A percentile compares a stretch with the other conserved stretches of the same genome.
phyloP scores from a whole-genome alignment of 495 filamentous ascomycete genomes.

The Saxophila tyrrhenica region DNA sequence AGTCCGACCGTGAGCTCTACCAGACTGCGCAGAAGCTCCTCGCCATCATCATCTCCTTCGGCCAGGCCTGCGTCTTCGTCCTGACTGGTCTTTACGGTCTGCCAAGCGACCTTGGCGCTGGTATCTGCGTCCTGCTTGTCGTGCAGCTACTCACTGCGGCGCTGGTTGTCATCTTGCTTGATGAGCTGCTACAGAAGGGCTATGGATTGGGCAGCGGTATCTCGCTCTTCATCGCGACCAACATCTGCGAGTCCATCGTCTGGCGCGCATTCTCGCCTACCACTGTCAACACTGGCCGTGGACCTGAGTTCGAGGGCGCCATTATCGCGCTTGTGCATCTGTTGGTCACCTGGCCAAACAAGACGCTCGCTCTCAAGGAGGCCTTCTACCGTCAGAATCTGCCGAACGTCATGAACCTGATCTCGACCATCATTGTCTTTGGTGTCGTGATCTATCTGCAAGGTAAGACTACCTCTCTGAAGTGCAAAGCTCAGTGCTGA shows the following conservation, averaged over 20 bases:
- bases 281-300: conserved; percentile 97
- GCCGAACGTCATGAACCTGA: conserved; percentile 98
- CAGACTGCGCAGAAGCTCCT: conserved; percentile 99
- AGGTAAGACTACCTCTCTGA: conserved; percentile 13
- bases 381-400: conserved; percentile 99
- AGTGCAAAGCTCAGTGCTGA: not conserved
- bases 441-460: conserved; percentile 98
- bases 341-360: conserved; percentile 95
- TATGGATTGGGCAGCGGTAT: conserved; percentile 98
- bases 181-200: conserved; percentile 98
- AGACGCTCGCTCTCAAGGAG: conserved; percentile 91
- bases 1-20: conserved; percentile 98
- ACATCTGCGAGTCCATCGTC: conserved; percentile 99
- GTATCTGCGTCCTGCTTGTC: conserved; percentile 94
- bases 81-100: conserved; percentile 96
- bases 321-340: conserved; percentile 98
- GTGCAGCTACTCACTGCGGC: conserved; percentile 94
- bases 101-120: conserved; percentile 89
- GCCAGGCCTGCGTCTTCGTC: conserved; percentile 93
- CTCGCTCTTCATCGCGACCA: conserved; percentile 98
- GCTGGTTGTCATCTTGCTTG: conserved; percentile 96
- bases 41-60: conserved; percentile 93
- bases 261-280: conserved; percentile 99
- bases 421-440: conserved; percentile 88
- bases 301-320: conserved; percentile 97